Conservation (phyloP, 345 rosid genomes). For the Theobroma cacao region DNA sequence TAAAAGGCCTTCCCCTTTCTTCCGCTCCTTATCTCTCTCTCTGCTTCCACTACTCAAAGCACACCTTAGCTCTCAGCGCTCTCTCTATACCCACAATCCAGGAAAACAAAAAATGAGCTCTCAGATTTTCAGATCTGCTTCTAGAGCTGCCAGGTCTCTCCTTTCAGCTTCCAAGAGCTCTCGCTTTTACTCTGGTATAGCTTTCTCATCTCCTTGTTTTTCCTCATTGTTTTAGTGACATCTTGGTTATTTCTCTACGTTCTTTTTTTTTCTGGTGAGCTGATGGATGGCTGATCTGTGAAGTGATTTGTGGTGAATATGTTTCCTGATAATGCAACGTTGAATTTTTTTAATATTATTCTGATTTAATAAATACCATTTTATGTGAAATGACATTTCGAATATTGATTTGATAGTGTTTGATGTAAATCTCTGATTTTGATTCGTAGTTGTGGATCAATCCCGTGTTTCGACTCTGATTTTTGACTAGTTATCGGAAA, state of each 20-base stretch:
- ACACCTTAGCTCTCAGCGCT: not conserved
- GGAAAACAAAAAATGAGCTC: conserved; percentile 50
- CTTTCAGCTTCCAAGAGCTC: conserved; percentile 65
- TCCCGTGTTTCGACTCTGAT: not conserved
- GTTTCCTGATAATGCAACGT: not conserved
- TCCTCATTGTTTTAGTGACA: not conserved
- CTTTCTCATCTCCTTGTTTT: not conserved
- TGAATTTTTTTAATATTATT: not conserved
- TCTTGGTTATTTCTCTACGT: not conserved
- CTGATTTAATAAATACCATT: not conserved
- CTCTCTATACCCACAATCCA: not conserved
- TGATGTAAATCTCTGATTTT: not conserved
- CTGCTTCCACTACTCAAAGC: not conserved
- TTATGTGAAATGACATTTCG: not conserved
- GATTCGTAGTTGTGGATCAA: not conserved
- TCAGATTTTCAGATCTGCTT: conserved; percentile 72
- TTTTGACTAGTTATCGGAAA: not conserved
- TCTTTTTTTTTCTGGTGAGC: not conserved
- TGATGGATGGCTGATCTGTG: not conserved
- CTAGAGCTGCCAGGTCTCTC: conserved; percentile 74
- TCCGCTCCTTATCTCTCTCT: not conserved
- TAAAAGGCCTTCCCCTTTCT: not conserved
- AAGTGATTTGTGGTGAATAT: not conserved
- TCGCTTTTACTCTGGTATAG: conserved; percentile 60
- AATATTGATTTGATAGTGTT: not conserved